Conservation (phyloP, 2,329 filamentous ascomycete species). For the Chaetomium olivaceum region DNA sequence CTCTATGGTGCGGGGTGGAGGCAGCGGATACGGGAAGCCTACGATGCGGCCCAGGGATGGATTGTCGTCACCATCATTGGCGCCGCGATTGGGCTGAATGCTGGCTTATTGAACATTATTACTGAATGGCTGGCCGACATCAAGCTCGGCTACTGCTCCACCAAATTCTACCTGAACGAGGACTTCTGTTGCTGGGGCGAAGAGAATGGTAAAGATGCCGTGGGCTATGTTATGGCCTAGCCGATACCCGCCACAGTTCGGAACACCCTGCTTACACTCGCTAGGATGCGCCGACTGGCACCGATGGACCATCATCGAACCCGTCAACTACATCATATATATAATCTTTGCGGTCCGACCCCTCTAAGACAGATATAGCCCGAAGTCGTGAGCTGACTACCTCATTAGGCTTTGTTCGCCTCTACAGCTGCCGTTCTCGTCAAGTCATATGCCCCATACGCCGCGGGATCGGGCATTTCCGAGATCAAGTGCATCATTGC, state of each 20-base stretch:
- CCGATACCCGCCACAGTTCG: constrained; percentile 19
- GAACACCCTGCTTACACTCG: constrained; percentile 29
- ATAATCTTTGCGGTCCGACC: constrained; percentile 73
- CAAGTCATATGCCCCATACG: constrained; percentile 90
- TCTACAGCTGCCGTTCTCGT: constrained; percentile 81
- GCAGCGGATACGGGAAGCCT: constrained; percentile 77
- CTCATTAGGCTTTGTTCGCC: constrained; percentile 68
- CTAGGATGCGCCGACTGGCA: constrained; percentile 87
- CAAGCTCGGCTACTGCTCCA: constrained; percentile 93
- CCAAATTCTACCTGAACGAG: constrained; percentile 95
- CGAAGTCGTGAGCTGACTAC: constrained; percentile 22
- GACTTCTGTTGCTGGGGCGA: constrained; percentile 98
- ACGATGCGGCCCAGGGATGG: constrained; percentile 97
- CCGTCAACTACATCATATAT: constrained; percentile 84
- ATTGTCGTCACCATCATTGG: constrained; percentile 94
- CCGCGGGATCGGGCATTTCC: constrained; percentile 92
- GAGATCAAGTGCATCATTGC: constrained; percentile 99
- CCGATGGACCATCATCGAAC: constrained; percentile 76
- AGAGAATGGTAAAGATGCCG: constrained; percentile 62
- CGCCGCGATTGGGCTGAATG: constrained; percentile 88
- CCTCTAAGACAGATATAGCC: neutral
- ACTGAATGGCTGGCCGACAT: constrained; percentile 97
- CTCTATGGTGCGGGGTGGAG: constrained; percentile 79
- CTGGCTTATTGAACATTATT: constrained; percentile 88
- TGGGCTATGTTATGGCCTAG: neutral